phyloP scores from a whole-genome alignment of 805 yeast genomes.

The Nakazawaea peltata region DNA sequence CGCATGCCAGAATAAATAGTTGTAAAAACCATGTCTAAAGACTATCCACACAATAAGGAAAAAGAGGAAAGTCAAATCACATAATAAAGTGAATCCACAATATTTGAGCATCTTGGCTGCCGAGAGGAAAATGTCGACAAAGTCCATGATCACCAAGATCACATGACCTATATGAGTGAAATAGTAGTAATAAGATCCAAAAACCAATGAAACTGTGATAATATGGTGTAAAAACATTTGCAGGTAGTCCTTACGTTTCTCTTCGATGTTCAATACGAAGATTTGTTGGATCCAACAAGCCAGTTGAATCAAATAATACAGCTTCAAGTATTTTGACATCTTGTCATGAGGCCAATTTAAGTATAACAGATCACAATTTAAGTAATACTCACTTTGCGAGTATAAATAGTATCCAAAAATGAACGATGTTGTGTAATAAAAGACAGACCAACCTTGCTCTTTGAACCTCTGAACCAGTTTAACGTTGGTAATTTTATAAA shows the following conservation, averaged over 20 bases:
- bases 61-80: slow-evolving; percentile 62
- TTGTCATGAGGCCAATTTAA: slow-evolving; percentile 68
- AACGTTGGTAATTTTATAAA: slow-evolving; percentile 33
- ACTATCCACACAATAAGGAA: slow-evolving; percentile 66
- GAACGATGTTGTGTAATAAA: slow-evolving; percentile 53
- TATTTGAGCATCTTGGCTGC: slow-evolving; percentile 74
- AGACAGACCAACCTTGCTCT: slow-evolving; percentile 77
- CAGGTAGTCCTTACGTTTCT: slow-evolving; percentile 68
- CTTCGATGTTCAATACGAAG: slow-evolving; percentile 69
- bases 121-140: slow-evolving; percentile 66
- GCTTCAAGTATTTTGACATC: slow-evolving; percentile 45
- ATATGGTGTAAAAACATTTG: slow-evolving; percentile 91
- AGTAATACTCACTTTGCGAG: slow-evolving; percentile 48
- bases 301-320: slow-evolving; percentile 65
- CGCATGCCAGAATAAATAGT: slow-evolving; percentile 56
- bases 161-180: slow-evolving; percentile 74
- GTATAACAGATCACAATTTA: slow-evolving; percentile 51
- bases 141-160: slow-evolving; percentile 74
- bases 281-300: slow-evolving; percentile 79
- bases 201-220: slow-evolving; percentile 58
- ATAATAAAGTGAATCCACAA: slow-evolving; percentile 46
- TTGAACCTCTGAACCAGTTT: slow-evolving; percentile 64
- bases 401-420: slow-evolving; percentile 51
- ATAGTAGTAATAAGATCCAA: slow-evolving; percentile 68
- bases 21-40: slow-evolving; percentile 67